Conservation (phyloP, 169 alveolate genomes). For the Cryptosporidium canis region DNA sequence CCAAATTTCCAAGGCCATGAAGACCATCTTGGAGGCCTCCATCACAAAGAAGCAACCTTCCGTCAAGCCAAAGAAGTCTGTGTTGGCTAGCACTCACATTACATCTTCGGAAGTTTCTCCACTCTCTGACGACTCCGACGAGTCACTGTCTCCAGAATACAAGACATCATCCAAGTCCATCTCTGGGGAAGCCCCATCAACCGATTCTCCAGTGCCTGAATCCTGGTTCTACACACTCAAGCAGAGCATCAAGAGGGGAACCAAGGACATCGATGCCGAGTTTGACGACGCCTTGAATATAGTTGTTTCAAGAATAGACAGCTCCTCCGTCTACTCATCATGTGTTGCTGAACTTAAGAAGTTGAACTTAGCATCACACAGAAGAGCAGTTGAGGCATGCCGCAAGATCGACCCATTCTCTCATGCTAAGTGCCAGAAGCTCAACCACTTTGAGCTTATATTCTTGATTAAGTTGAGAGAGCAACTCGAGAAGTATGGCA, state of each 20-base stretch:
- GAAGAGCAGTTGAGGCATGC: slow-evolving; percentile 34
- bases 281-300: not conserved
- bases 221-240: slow-evolving; percentile 18
- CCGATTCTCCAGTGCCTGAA: not conserved
- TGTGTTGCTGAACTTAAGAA: slow-evolving; percentile 6
- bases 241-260: not conserved
- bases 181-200: not conserved
- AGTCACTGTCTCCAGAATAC: not conserved
- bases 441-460: slow-evolving; percentile 34
- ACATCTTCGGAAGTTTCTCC: slow-evolving; percentile 17
- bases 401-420: slow-evolving; percentile 71
- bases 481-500: not conserved
- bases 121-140: not conserved
- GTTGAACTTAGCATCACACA: not conserved
- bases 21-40: not conserved
- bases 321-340: not conserved
- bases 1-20: not conserved
- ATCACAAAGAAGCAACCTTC: not conserved
- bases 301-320: not conserved
- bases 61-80: not conserved
- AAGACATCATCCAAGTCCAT: not conserved
- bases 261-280: not conserved
- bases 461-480: slow-evolving; percentile 11
- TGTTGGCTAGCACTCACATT: not conserved
- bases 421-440: slow-evolving; percentile 31